Conservation (phyloP, 805 yeast genomes). For the Candida krabiensis region DNA sequence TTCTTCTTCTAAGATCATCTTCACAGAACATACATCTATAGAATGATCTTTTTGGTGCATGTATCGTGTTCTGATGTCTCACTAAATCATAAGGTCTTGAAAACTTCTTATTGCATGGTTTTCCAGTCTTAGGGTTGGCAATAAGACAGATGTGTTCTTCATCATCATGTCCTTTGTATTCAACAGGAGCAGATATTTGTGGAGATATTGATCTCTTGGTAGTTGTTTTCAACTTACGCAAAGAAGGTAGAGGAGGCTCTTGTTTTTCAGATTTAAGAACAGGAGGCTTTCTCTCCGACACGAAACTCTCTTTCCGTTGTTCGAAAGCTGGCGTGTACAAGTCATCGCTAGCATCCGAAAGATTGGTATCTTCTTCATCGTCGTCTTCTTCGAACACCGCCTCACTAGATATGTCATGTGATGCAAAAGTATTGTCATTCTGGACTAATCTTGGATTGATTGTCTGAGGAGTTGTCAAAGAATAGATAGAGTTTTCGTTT, state of each 20-base stretch:
- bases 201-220: constrained; percentile 11
- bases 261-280: constrained; percentile 15
- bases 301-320: constrained; percentile 27
- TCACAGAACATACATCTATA: constrained; percentile 89
- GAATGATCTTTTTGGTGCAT: constrained; percentile 80
- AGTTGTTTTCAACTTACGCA: constrained; percentile 21
- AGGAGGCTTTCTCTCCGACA: constrained; percentile 20
- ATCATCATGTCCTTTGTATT: constrained; percentile 16
- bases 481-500: constrained; percentile 24
- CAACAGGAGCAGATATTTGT: constrained; percentile 1
- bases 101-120: constrained; percentile 73
- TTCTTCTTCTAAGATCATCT: constrained; percentile 51
- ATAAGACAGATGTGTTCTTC: constrained; percentile 56
- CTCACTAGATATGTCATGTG: constrained; percentile 6
- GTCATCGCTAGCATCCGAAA: constrained; percentile 28
- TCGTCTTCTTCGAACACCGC: constrained; percentile 23
- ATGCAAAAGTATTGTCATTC: constrained; percentile 11
- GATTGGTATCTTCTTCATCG: constrained; percentile 19
- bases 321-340: constrained; percentile 32
- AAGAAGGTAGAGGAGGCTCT: constrained; percentile 20
- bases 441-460: constrained; percentile 26
- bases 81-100: constrained; percentile 94
- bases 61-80: constrained; percentile 95
- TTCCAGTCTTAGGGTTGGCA: constrained; percentile 59
- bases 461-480: constrained; percentile 29